phyloP scores from a whole-genome alignment of 2,329 filamentous ascomycete species.

The Plenodomus lindquistii region DNA sequence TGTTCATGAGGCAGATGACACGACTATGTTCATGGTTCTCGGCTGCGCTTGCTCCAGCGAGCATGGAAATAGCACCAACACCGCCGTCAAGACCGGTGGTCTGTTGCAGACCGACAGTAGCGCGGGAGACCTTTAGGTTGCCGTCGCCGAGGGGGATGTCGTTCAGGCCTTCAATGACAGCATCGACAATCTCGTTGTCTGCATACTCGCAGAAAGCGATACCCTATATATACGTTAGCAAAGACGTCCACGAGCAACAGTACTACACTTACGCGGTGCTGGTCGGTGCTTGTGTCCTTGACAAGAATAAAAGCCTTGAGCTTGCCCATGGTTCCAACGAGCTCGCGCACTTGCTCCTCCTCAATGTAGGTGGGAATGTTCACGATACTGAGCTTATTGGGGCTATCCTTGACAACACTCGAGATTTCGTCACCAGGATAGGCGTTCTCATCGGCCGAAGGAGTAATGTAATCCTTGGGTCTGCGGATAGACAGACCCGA shows the following conservation, averaged over 20 bases:
- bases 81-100: constrained; percentile 90
- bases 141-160: constrained; percentile 91
- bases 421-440: constrained; percentile 79
- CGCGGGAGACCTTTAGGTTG: constrained; percentile 81
- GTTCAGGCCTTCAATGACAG: constrained; percentile 88
- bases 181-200: constrained; percentile 75
- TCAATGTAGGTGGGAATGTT: constrained; percentile 87
- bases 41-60: constrained; percentile 83
- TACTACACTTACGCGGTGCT: constrained; percentile 72
- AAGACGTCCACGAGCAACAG: neutral
- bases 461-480: constrained; percentile 97
- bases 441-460: constrained; percentile 64
- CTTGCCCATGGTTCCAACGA: constrained; percentile 88
- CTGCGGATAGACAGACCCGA: constrained; percentile 75
- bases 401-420: constrained; percentile 82
- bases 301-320: constrained; percentile 90
- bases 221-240: constrained; percentile 60
- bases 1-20: constrained; percentile 92
- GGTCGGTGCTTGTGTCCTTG: constrained; percentile 81
- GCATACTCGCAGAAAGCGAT: constrained; percentile 96
- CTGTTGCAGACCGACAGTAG: constrained; percentile 92
- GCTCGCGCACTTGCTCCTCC: constrained; percentile 89
- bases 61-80: constrained; percentile 96
- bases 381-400: constrained; percentile 91
- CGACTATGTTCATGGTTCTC: constrained; percentile 74